phyloP scores from a whole-genome alignment of 352 stramenopile species.

The Pythium guiyangense region DNA sequence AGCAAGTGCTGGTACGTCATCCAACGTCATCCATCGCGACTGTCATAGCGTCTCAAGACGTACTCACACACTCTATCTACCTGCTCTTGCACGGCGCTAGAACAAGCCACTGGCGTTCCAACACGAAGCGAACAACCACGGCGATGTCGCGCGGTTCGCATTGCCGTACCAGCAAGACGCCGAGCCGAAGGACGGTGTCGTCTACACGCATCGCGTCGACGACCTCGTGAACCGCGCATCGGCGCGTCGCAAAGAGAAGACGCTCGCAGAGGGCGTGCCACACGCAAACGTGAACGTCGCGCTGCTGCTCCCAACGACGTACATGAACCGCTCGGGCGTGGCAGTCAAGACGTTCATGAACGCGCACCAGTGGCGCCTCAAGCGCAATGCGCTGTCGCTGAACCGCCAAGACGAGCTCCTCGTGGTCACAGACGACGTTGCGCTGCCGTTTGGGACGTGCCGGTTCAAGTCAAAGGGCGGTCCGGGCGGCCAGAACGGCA shows the following conservation, averaged over 20 bases:
- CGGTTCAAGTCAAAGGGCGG: slow-evolving; percentile 81
- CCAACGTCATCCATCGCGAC: no score
- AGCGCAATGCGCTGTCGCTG: slow-evolving; percentile 74
- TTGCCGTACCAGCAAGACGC: slow-evolving; percentile 60
- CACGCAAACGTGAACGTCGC: slow-evolving; percentile 73
- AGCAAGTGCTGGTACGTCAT: slow-evolving; percentile 44
- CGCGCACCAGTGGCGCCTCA: slow-evolving; percentile 73
- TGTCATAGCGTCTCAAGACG: no score
- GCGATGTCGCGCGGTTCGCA: slow-evolving; percentile 55
- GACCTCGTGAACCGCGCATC: slow-evolving; percentile 80
- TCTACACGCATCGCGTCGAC: slow-evolving; percentile 40
- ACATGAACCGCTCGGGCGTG: slow-evolving; percentile 84
- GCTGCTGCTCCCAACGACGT: slow-evolving; percentile 69
- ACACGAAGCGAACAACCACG: slow-evolving; percentile 57
- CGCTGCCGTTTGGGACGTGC: slow-evolving; percentile 74
- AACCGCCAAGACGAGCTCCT: slow-evolving; percentile 85
- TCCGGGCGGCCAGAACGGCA: slow-evolving; percentile 74
- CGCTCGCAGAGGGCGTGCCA: slow-evolving; percentile 63
- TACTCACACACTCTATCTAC: not conserved
- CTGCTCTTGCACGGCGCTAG: slow-evolving; percentile 14
- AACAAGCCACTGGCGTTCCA: slow-evolving; percentile 38
- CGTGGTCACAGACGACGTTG: slow-evolving; percentile 77
- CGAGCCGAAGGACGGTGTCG: slow-evolving; percentile 9
- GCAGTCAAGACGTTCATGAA: slow-evolving; percentile 80
- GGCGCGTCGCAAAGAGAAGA: slow-evolving; percentile 70